These are phyloP conservation scores for Penicillium canescens DNA, from an alignment of 495 filamentous ascomycete species.

Conservation along the genomic window DNA sequence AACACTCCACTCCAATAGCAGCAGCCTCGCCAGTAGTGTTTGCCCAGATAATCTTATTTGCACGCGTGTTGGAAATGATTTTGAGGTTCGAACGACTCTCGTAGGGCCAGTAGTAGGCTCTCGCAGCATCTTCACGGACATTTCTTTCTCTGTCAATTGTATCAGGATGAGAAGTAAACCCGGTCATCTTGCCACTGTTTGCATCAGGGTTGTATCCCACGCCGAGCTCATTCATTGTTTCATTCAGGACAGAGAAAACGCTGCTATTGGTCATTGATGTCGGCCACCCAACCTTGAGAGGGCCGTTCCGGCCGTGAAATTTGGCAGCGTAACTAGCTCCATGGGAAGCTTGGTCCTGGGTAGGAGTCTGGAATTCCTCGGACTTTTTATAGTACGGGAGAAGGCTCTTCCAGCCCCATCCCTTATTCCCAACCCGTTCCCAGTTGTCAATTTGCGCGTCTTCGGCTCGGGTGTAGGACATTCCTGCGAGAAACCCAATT, in stretches of 20 bases:
- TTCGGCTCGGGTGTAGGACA: slow-evolving; percentile 36
- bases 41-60: not conserved
- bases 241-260: slow-evolving; percentile 7
- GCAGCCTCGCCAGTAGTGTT: not conserved
- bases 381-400: slow-evolving; percentile 42
- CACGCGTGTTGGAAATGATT: too few relatives aligned
- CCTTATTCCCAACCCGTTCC: slow-evolving; percentile 43
- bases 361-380: slow-evolving; percentile 5
- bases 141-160: too few relatives aligned
- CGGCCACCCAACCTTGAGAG: not conserved
- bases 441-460: slow-evolving; percentile 42
- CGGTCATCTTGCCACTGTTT: not conserved
- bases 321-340: not conserved
- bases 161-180: not conserved
- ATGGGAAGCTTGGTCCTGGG: slow-evolving; percentile 3
- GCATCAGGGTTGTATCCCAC: not conserved
- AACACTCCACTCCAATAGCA: not conserved
- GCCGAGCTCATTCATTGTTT: slow-evolving; percentile 9
- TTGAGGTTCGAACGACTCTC: too few relatives aligned
- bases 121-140: too few relatives aligned
- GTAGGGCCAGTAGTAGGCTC: too few relatives aligned
- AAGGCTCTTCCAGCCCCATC: slow-evolving; percentile 46
- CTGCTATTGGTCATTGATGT: slow-evolving; percentile 13
- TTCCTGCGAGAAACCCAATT: slow-evolving; percentile 5
- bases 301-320: not conserved